These are phyloP conservation scores for Choanephora cucurbitarum DNA, from an alignment of 371 early-diverging fungal genomes.

Conservation along the genomic window DNA sequence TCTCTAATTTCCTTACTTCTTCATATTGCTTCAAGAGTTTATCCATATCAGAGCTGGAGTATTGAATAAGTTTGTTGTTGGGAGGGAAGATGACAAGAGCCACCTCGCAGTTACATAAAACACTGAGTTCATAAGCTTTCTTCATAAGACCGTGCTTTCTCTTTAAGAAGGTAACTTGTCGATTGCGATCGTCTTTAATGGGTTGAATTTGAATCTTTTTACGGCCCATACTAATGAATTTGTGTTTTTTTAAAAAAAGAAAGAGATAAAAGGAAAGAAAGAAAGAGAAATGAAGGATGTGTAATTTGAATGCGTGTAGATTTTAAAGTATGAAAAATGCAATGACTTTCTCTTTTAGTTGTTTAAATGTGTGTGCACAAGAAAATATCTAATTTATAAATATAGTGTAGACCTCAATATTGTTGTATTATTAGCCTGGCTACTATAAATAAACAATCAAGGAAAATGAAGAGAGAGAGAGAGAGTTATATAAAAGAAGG, in stretches of 20 bases:
- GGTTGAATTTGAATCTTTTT: conserved; percentile 96
- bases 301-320: neutral
- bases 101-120: conserved; percentile 97
- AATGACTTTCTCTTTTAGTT: neutral
- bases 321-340: neutral
- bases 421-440: neutral
- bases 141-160: conserved; percentile 99
- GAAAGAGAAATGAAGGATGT: neutral
- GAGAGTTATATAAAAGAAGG: no score
- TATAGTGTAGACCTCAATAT: no score
- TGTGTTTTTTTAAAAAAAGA: conserved; percentile 2
- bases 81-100: conserved; percentile 87
- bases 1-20: conserved; percentile 7
- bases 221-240: conserved; percentile 74
- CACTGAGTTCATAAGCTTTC: conserved; percentile 98
- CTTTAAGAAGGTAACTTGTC: conserved; percentile 94
- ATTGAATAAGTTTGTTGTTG: conserved; percentile 91
- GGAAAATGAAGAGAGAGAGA: neutral
- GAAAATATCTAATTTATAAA: neutral
- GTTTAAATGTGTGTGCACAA: neutral
- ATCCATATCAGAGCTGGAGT: conserved; percentile 90
- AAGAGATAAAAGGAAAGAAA: neutral
- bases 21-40: conserved; percentile 34
- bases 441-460: neutral
- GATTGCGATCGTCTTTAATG: conserved; percentile 93